Conservation (phyloP, 2,329 filamentous ascomycete species). For the Emericellopsis cladophorae region DNA sequence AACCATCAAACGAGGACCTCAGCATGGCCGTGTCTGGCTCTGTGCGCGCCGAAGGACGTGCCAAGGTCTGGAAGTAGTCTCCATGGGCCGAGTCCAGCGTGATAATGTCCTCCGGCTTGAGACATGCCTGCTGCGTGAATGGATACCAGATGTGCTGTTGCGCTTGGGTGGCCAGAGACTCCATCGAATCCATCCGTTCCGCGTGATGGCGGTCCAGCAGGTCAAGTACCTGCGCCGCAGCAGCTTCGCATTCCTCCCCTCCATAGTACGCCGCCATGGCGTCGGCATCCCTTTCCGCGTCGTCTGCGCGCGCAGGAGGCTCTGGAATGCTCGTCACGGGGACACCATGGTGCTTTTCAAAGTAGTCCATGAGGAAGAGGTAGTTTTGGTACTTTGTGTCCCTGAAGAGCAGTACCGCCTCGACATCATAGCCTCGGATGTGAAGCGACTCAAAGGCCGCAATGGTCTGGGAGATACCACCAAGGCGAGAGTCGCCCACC, state of each 20-base stretch:
- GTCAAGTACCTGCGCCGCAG: constrained; percentile 19
- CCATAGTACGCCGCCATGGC: constrained; percentile 53
- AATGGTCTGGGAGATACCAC: constrained; percentile 71
- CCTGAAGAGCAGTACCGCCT: constrained; percentile 56
- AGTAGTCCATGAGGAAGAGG: constrained; percentile 55
- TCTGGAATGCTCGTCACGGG: constrained; percentile 41
- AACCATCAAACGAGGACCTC: constrained; percentile 57
- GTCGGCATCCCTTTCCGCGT: constrained; percentile 33
- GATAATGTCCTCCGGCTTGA: constrained; percentile 50
- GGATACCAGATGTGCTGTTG: constrained; percentile 68
- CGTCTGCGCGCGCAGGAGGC: constrained; percentile 38
- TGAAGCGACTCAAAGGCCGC: constrained; percentile 68
- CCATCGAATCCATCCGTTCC: constrained; percentile 42
- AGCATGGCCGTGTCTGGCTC: constrained; percentile 31
- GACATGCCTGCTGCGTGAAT: constrained; percentile 65
- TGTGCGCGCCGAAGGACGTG: constrained; percentile 62
- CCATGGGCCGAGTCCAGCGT: constrained; percentile 72
- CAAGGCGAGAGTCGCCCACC: constrained; percentile 62
- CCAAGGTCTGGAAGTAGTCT: constrained; percentile 59
- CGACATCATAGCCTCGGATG: constrained; percentile 68
- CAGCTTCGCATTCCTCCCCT: constrained; percentile 10
- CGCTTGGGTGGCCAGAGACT: constrained; percentile 49
- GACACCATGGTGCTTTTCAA: constrained; percentile 39
- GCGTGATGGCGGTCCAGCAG: constrained; percentile 40
- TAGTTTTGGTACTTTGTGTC: constrained; percentile 56